Base-by-base conservation (phyloP, 177 flowering plant species). In the Vitis hybrid region DNA sequence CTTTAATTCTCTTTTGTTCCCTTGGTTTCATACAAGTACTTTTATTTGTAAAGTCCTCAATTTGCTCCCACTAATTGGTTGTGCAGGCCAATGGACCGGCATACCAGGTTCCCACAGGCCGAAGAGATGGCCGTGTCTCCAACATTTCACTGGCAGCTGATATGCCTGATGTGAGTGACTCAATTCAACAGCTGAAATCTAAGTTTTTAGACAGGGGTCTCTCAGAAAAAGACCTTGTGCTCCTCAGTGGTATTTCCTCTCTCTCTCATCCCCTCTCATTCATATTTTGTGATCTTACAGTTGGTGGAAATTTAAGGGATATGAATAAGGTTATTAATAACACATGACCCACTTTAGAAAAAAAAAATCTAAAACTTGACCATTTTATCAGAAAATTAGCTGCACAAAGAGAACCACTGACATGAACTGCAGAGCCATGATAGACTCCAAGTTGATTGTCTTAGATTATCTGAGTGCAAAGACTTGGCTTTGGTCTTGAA, bases 101-200 rank as follows among this genome's bases (percentile, higher is more conserved):
- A 7, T 93, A 88, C 60, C 65, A 80, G 65, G 91, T 91, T 52
- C 88, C 86, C 2, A 90, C 95, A 0, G 98, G 98, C 1, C 75
- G 98, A 18, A 87, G 91, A 75, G 98, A 93, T 59, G 98, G 98
- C 8, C 67, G 73, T 21, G 73, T 85, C 52, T 93, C 98, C 0
- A 79, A 79, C 30, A 14, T 71, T 4, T 74, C 86, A 0, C 65
- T 80, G 55, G 97, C 97, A 0, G 80, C 11, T 27, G 76, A 81
- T 54, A 81, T 93, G 93, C 98, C 98, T 0, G 97, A 93, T 14
- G 86, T 88, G 16, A 64, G 67, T 13, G 90, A 93, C 48, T 79
- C 95, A 1, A 76, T 90, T 62, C 76, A 88, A 70, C 70, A 52
- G 8, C 80, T 93, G n/a, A 89, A 82, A 72, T 69, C 67, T 1